These are phyloP conservation scores for Diaporthe vaccinii DNA, from an alignment of 2,329 filamentous ascomycete genomes.

Conservation along the genomic window DNA sequence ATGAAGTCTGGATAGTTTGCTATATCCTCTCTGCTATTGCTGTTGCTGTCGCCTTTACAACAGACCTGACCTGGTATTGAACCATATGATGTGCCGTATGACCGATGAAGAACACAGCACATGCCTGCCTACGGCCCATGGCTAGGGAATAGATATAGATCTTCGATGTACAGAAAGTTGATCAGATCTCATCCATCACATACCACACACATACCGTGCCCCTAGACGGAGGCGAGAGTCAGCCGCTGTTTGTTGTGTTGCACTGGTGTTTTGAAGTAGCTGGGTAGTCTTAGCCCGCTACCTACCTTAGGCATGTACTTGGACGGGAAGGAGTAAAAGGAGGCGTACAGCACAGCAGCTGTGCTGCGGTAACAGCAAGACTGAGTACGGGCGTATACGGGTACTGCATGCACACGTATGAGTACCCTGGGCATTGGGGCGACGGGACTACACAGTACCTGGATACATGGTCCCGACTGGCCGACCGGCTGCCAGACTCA, in stretches of 20 bases:
- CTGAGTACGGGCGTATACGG: not conserved
- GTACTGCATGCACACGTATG: not conserved
- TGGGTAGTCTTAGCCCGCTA: not conserved
- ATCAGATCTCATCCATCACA: not conserved
- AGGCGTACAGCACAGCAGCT: too few relatives aligned
- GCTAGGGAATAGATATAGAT: not conserved
- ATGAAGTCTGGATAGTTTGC: not conserved
- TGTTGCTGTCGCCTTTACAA: not conserved
- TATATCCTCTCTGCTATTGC: not conserved
- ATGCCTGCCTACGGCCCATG: not conserved
- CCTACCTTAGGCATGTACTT: too few relatives aligned
- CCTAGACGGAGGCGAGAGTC: not conserved
- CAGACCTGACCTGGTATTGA: not conserved
- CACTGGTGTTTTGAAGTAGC: constrained; percentile 3
- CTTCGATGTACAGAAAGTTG: not conserved
- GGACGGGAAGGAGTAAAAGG: too few relatives aligned
- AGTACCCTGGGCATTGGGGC: not conserved
- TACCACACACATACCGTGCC: not conserved
- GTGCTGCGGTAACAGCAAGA: not conserved
- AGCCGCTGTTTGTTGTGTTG: constrained; percentile 10
- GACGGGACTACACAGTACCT: not conserved
- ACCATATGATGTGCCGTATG: constrained; percentile 19
- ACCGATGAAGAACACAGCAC: not conserved
- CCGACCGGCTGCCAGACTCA: constrained; percentile 3
- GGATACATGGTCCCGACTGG: not conserved